These are phyloP conservation scores for Marsdenia floribunda DNA, from an alignment of 257 asterid genomes.

Conservation along the genomic window DNA sequence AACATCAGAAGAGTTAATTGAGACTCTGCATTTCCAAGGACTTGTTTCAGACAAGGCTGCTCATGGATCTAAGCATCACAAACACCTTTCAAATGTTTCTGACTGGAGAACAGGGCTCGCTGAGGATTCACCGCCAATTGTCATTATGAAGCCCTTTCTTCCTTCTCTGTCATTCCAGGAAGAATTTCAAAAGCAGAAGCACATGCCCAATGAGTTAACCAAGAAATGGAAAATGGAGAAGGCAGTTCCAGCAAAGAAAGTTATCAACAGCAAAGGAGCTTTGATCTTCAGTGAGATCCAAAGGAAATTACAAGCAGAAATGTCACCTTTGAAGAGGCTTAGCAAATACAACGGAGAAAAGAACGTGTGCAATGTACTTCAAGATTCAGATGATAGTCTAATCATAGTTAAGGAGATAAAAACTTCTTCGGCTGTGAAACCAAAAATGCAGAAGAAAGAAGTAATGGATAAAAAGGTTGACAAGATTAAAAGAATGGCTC, in stretches of 20 bases:
- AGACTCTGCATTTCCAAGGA: conserved; percentile 55
- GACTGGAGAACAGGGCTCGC: conserved; percentile 22
- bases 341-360: conserved; percentile 20
- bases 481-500: conserved; percentile 18
- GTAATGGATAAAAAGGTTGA: conserved; percentile 26
- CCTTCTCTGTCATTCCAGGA: conserved; percentile 15
- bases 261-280: conserved; percentile 11
- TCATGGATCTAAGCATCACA: conserved; percentile 19
- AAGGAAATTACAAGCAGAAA: conserved; percentile 16
- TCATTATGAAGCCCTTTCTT: conserved; percentile 49
- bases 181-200: conserved; percentile 11
- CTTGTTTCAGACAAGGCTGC: conserved; percentile 34
- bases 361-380: conserved; percentile 12
- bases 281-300: conserved; percentile 19
- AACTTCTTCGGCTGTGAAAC: conserved; percentile 25
- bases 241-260: conserved; percentile 23
- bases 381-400: conserved; percentile 22
- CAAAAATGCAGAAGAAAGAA: conserved; percentile 38
- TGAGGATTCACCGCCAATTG: conserved; percentile 44
- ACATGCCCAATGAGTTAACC: conserved; percentile 17
- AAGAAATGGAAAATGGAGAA: conserved; percentile 21
- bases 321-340: conserved; percentile 18
- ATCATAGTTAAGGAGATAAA: conserved; percentile 20
- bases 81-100: conserved; percentile 14
- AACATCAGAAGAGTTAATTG: conserved; percentile 48